Base-by-base conservation (phyloP, 2,329 filamentous ascomycete species). In the Didymella pomorum region DNA sequence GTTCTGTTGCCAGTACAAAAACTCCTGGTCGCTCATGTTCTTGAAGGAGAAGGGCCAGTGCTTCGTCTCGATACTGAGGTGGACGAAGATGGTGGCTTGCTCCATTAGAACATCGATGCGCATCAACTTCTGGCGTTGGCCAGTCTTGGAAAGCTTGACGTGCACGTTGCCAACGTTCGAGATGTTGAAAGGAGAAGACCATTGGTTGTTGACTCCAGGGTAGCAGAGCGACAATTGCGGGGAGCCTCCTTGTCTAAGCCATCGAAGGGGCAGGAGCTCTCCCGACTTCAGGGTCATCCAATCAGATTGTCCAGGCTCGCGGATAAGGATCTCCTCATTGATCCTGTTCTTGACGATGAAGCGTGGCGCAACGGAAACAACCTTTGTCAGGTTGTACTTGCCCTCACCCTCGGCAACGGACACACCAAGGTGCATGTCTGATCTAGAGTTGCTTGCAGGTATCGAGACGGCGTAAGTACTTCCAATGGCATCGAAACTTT, bases 31-130 rank as follows among this genome's bases (percentile, higher is more conserved):
- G 71, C 94, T 98, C 79, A 98, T 95, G 72, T 99, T 99, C 64
- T 95, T 90, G 89, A 99, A 97, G 0, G 93, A 97, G 79, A 95
- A 99, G 0, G 95, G 95, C 95, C 95, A 99, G 73, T 96, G 92
- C 76, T 95, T 96, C 6, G 87, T 93, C 79, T 99, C 95, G 66
- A 94, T 83, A 71, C 88, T 95, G 58, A 99, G 84, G 70, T 97
- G 92, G 31, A 98, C 77, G 82, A 98, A 99, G 39, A 99, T 89
- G 1, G 94, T 98, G 0, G 94, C 92, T 61, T 91, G 88, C 75
- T 99, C 96, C 84, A 97, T 89, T 44, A 99, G 82, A 42, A 97
- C 86, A 73, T 99, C 95, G 12, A 96, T 85, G 49, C 94, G 87
- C 46, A 98, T 86, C 10, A 99, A 85, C 63, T 89, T 89, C 75